Evolutionary conservation across 2,329 filamentous ascomycete species (phyloP).

Genomic region (Blumeria graminis): DNA sequence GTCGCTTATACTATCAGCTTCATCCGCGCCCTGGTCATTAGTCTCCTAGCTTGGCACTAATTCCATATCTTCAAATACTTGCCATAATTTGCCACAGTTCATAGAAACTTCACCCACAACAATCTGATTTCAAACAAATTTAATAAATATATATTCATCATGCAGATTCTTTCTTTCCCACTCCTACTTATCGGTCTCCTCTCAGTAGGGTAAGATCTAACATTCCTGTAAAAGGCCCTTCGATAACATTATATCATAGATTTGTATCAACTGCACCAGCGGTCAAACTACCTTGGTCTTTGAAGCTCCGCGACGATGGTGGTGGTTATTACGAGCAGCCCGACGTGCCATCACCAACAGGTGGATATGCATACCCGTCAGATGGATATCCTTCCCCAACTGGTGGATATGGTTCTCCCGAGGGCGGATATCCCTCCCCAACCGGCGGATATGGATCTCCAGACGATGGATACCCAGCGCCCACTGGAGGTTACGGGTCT

Average conservation of each 20-base stretch:
- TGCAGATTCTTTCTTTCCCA: too few relatives aligned
- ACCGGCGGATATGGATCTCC: background rate
- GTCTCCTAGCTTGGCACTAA: too few relatives aligned
- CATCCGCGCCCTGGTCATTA: too few relatives aligned
- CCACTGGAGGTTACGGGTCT: background rate
- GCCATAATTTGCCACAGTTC: too few relatives aligned
- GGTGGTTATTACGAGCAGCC: background rate
- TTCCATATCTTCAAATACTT: too few relatives aligned
- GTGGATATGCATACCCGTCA: background rate
- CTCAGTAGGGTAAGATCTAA: too few relatives aligned
- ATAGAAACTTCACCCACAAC: too few relatives aligned
- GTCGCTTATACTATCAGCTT: too few relatives aligned
- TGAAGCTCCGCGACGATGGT: background rate
- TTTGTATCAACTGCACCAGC: background rate
- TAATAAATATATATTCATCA: too few relatives aligned
- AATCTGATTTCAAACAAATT: too few relatives aligned
- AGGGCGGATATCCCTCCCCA: background rate
- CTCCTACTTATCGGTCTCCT: too few relatives aligned
- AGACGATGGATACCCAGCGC: background rate
- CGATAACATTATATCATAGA: background rate
- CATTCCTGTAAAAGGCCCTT: background rate
- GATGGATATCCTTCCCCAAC: background rate
- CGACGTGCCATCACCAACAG: background rate
- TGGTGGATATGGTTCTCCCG: background rate
- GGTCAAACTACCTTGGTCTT: background rate